phyloP scores from a whole-genome alignment of 352 stramenopile genomes.

The Plasmopara muralis region DNA sequence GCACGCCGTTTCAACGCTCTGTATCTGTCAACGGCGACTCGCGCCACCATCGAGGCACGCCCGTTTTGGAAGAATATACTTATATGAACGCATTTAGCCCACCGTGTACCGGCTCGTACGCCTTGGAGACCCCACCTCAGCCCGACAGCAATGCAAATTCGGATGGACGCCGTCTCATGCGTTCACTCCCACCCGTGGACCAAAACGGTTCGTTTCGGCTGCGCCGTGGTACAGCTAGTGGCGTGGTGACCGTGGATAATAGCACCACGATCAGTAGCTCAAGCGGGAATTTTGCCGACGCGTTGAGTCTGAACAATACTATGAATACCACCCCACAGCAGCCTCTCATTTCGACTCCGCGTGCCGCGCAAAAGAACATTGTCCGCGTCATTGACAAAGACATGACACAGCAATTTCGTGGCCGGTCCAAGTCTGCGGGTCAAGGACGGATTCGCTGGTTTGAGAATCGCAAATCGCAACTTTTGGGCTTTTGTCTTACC shows the following conservation, averaged over 20 bases:
- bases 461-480: constrained; percentile 84
- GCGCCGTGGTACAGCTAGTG: constrained; percentile 21
- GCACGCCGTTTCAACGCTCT: constrained; percentile 27
- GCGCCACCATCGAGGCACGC: constrained; percentile 50
- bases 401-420: constrained; percentile 81
- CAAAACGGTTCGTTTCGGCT: constrained; percentile 28
- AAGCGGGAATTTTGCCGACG: constrained; percentile 27
- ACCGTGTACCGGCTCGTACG: constrained; percentile 48
- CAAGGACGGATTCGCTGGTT: constrained; percentile 82
- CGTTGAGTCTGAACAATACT: constrained; percentile 29
- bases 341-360: constrained; percentile 53
- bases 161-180: constrained; percentile 31
- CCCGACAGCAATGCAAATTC: constrained; percentile 19
- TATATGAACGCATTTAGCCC: constrained; percentile 53
- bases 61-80: constrained; percentile 66
- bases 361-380: constrained; percentile 59
- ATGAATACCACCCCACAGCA: constrained; percentile 55
- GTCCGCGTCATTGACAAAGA: constrained; percentile 89
- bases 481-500: constrained; percentile 78
- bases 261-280: constrained; percentile 44
- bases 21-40: constrained; percentile 27
- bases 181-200: constrained; percentile 31
- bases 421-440: constrained; percentile 56
- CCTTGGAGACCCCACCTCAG: constrained; percentile 56
- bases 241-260: constrained; percentile 40